Base-by-base conservation (phyloP, 306 rosid genomes). In the Rosa rugosa region DNA sequence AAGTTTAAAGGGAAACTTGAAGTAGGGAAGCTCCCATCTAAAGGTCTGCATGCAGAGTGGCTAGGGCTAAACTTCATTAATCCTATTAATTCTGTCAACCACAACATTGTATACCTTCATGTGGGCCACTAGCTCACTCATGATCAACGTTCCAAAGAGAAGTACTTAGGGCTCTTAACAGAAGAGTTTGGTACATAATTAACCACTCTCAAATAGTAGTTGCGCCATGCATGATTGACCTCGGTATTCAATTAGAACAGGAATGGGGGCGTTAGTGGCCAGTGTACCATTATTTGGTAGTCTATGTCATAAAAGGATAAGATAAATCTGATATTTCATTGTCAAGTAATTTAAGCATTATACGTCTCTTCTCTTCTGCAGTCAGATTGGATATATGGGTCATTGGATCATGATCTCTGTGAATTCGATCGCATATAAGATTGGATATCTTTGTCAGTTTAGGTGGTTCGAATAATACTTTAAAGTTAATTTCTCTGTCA, bases 241-340 rank as follows among this genome's bases (percentile, higher is more conserved):
- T 4, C 7, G 62, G 27, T 5, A 8, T 60, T 60, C 40, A 25
- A 12, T 23, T 23, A 11, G 65, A 11, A 23, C 7, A 59, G 38
- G 67, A 60, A 60, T 25, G 38, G 67, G 38, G 67, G 36, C 16
- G 38, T 12, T 56, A n/a, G 7, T 1, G 67, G 34, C 16, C 40
- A 25, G 31, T 23, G 38, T 23, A 27, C 62, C 23, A 23, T n/a
- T 22, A 57, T 57, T 57, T 57, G 34, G 65, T 59, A 59, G 16
- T 59, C 6, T 71, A 25, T 50, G 64, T 38, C 64, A 34, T 38
- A 51, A 72, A 67, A 20, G 49, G 76, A 78, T 69, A 56, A 56
- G 76, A 69, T 78, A 27, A 69, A 42, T 56, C 20, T 23, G 70
- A 78, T 56, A 69, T 18, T 23, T 69, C 69, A 16, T 44, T 53